A percentile compares a stretch with the other conserved stretches of the same genome.
These are phyloP conservation scores for Phialophora verrucosa DNA, from an alignment of 2,329 filamentous ascomycete species.

Conservation along the genomic window DNA sequence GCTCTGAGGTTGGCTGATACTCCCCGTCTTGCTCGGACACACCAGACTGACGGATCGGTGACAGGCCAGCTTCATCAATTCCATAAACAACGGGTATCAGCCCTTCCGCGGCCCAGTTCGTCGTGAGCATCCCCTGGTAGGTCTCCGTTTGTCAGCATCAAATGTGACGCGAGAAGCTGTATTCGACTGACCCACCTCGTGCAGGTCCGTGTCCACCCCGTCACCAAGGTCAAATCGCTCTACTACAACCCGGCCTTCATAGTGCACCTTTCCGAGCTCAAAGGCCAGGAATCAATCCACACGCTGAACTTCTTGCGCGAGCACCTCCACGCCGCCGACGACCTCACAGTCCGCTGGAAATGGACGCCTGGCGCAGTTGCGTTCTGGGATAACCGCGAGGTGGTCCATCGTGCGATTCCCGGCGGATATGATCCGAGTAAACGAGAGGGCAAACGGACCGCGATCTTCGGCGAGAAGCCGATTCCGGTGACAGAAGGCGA, in stretches of 20 bases:
- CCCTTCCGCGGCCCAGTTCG: conserved; percentile 35
- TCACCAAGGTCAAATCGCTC: conserved; percentile 38
- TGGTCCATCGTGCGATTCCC: conserved; percentile 37
- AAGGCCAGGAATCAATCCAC: conserved; percentile 37
- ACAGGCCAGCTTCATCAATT: conserved; percentile 30
- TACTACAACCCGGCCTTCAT: conserved; percentile 39
- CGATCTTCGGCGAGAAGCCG: conserved; percentile 34
- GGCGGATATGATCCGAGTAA: conserved; percentile 36
- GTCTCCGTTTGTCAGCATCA: not conserved
- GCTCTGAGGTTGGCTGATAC: conserved; percentile 32
- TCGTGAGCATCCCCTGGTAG: conserved; percentile 35
- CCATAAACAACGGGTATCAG: conserved; percentile 34
- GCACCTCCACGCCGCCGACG: conserved; percentile 36
- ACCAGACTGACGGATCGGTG: not conserved
- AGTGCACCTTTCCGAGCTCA: conserved; percentile 37
- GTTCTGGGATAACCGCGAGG: conserved; percentile 39
- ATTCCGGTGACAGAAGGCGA: conserved; percentile 18
- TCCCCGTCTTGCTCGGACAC: not conserved
- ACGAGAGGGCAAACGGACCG: conserved; percentile 39
- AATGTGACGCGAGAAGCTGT: not conserved
- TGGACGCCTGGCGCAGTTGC: conserved; percentile 35
- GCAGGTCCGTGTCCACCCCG: conserved; percentile 40
- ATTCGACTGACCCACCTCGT: not conserved
- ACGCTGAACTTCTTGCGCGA: conserved; percentile 38
- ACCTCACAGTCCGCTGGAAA: conserved; percentile 35